Evolutionary conservation across 2,329 filamentous ascomycete genomes (phyloP).

Genomic region (Aspergillus quadrilineatus): DNA sequence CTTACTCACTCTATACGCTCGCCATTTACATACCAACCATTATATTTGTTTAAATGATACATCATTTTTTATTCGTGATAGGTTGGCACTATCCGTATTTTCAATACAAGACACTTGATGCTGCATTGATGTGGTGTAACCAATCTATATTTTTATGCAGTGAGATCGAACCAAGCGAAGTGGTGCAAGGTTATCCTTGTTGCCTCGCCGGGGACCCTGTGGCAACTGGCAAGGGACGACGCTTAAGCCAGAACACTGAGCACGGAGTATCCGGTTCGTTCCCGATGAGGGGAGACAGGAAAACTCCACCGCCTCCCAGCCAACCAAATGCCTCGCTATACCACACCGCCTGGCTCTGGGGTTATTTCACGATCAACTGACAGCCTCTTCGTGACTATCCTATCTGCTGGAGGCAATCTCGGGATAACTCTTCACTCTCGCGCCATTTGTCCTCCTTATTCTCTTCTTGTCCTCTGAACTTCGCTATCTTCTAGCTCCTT

Average conservation of each 20-base stretch:
- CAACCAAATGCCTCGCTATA: background rate
- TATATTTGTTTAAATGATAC: background rate
- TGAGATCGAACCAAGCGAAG: too few relatives aligned
- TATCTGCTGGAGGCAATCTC: background rate
- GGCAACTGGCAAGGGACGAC: background rate
- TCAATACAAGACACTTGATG: too few relatives aligned
- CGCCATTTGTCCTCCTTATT: conserved; percentile 5
- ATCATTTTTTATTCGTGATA: too few relatives aligned
- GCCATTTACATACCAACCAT: background rate
- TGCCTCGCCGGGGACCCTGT: background rate
- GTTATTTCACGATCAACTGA: conserved; percentile 16
- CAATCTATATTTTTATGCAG: too few relatives aligned
- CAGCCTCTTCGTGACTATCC: conserved; percentile 16
- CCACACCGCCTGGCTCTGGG: conserved; percentile 12
- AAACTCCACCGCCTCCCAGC: conserved; percentile 6
- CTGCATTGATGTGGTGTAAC: too few relatives aligned
- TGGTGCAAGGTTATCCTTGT: background rate
- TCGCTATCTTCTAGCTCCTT: background rate
- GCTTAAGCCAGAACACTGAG: background rate
- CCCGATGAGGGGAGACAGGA: conserved; percentile 3
- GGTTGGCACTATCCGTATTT: too few relatives aligned
- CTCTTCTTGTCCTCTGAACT: background rate
- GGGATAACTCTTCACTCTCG: conserved; percentile 11
- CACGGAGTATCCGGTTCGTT: background rate
- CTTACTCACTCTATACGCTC: too few relatives aligned